Base-by-base conservation (phyloP, 2,329 filamentous ascomycete genomes). In the Aspergillus melleus region DNA sequence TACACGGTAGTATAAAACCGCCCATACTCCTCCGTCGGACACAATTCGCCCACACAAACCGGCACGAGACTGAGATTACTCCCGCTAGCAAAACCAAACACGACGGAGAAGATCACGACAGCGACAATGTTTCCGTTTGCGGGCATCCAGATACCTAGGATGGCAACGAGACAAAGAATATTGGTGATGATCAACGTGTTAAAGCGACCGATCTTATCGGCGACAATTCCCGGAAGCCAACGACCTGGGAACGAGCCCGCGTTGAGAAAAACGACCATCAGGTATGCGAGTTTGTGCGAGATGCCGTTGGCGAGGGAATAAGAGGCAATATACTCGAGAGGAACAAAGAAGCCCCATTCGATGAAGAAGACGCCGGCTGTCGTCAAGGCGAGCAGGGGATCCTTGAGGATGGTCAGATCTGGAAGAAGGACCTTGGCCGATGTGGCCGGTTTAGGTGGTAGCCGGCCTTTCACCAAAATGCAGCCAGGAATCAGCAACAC, bases 1-100 rank as follows among this genome's bases (percentile, higher is more conserved):
- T 68, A 74, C 1, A 66, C 64, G 22, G 73, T 78, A 0, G 73
- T 69, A 60, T 74, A 77, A 52, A 75, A 77, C n/a, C 70, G 64
- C 2, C 76, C 77, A 66, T 81, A 81, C 49, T 75, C 68, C 47
- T 76, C 69, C 0, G 72, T 74, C 1, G 69, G 65, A 63, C 80
- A 82, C 8, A 83, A 67, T 65, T 82, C 78, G 2, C 79, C 78
- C 2, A 83, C 71, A 60, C 80, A 83, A 1, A 78, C 73, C 0
- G 76, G 77, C 10, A 72, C 74, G 52, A 79, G 55, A 42, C 71
- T 74, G 53, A 79, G 73, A 47, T 77, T 77, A 14, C 69, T 72
- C 0, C 77, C 77, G 32, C 69, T 72, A 1, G 64, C 71, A 55
- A 79, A 77, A 1, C 77, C 76, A 55, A 79, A 71, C 3, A 68